phyloP scores from a whole-genome alignment of 2,329 filamentous ascomycete genomes.

The Thermoascus crustaceus region DNA sequence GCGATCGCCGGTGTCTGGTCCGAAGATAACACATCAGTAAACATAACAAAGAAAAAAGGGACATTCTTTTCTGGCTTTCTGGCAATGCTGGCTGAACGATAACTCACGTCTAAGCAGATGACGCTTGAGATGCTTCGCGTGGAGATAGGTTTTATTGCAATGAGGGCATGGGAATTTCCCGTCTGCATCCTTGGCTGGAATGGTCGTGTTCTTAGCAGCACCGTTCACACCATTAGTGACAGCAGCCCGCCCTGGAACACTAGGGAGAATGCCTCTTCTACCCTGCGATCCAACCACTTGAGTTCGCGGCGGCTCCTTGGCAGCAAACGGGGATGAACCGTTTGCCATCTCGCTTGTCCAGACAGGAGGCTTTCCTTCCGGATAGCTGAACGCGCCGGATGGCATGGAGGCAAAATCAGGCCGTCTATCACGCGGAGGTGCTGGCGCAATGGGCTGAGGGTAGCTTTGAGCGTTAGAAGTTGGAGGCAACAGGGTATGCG shows the following conservation, averaged over 20 bases:
- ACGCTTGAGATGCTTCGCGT: constrained; percentile 94
- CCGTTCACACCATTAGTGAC: constrained; percentile 55
- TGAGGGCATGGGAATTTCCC: constrained; percentile 97
- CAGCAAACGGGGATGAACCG: constrained; percentile 29
- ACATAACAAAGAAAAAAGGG: constrained; percentile 2
- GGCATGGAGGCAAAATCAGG: constrained; percentile 61
- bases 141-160: constrained; percentile 96
- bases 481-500: constrained; percentile 55
- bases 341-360: constrained; percentile 37
- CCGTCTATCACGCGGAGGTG: constrained; percentile 47
- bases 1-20: constrained; percentile 85
- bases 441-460: constrained; percentile 68
- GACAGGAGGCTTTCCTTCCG: constrained; percentile 50
- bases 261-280: constrained; percentile 81
- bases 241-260: constrained; percentile 76
- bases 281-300: constrained; percentile 95
- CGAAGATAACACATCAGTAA: constrained; percentile 19
- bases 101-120: constrained; percentile 91
- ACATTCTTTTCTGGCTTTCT: constrained; percentile 1
- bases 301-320: constrained; percentile 46
- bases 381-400: constrained; percentile 54
- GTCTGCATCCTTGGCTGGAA: constrained; percentile 90
- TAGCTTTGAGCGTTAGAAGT: constrained; percentile 59
- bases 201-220: constrained; percentile 67
- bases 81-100: background rate